Conservation (phyloP, 2,329 filamentous ascomycete genomes). For the Lojkania enalia region DNA sequence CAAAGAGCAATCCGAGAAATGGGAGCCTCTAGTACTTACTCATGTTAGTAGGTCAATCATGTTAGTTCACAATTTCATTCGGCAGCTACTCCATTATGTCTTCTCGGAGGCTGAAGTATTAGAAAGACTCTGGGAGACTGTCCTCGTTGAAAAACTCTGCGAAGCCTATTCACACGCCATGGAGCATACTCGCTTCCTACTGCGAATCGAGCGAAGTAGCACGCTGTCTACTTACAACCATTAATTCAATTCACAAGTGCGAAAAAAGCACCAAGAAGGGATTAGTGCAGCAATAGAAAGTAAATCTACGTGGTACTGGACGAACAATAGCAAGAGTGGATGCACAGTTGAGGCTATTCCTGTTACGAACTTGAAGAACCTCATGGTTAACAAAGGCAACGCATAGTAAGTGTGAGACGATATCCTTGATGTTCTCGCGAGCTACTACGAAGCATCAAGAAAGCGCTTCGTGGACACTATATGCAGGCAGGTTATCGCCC, state of each 20-base stretch:
- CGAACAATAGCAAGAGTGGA: too few species aligned
- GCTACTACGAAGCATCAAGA: slow-evolving; percentile 65
- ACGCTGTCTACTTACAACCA: slow-evolving; percentile 57
- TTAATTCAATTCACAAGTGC: slow-evolving; percentile 55
- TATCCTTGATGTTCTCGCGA: slow-evolving; percentile 62
- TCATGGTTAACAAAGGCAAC: slow-evolving; percentile 41
- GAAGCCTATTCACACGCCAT: slow-evolving; percentile 54
- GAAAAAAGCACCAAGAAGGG: slow-evolving; percentile 38
- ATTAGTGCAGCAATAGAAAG: neutral
- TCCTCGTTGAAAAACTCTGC: slow-evolving; percentile 52
- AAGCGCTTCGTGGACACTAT: slow-evolving; percentile 67
- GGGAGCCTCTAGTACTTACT: slow-evolving; percentile 52
- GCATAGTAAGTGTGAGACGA: slow-evolving; percentile 46
- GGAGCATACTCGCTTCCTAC: slow-evolving; percentile 55
- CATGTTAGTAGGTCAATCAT: slow-evolving; percentile 58
- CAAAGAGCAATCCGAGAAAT: slow-evolving; percentile 57
- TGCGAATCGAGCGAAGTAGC: slow-evolving; percentile 55
- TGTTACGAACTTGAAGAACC: neutral
- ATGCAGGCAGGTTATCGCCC: slow-evolving; percentile 60
- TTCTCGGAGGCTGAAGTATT: slow-evolving; percentile 53
- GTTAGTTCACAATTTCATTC: slow-evolving; percentile 59
- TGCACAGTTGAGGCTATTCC: slow-evolving; percentile 4
- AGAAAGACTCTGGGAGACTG: slow-evolving; percentile 46
- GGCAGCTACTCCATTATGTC: slow-evolving; percentile 45
- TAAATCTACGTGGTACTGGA: too few species aligned